phyloP scores from a whole-genome alignment of 495 filamentous ascomycete genomes.

The Mytilinidion resinicola region DNA sequence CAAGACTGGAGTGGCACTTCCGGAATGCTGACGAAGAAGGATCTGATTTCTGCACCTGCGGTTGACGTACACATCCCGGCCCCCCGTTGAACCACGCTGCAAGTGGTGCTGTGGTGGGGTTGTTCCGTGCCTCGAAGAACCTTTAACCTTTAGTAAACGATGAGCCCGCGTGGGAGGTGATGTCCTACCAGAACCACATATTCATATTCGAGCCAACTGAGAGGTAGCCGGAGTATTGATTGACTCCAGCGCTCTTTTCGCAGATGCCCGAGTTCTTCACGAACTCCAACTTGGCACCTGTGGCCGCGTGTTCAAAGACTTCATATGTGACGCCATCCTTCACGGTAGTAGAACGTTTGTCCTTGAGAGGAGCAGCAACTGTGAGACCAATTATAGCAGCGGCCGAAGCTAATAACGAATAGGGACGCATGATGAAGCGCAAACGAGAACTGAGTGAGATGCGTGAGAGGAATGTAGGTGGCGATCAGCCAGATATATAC shows the following conservation, averaged over 20 bases:
- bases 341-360: slow-evolving; percentile 42
- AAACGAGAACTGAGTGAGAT: background rate
- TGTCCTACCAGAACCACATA: slow-evolving; percentile 48
- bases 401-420: slow-evolving; percentile 9
- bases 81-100: slow-evolving; percentile 55
- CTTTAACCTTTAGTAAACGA: slow-evolving; percentile 10
- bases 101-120: slow-evolving; percentile 45
- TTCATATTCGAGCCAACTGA: slow-evolving; percentile 47
- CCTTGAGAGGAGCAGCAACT: slow-evolving; percentile 31
- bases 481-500: background rate
- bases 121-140: slow-evolving; percentile 48
- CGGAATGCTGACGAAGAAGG: no score
- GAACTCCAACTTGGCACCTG: slow-evolving; percentile 46
- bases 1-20: no score
- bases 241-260: slow-evolving; percentile 39
- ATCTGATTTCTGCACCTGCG: background rate
- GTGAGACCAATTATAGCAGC: slow-evolving; percentile 18
- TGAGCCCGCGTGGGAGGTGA: background rate
- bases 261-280: slow-evolving; percentile 46
- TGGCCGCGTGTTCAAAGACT: slow-evolving; percentile 49
- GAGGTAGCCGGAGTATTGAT: slow-evolving; percentile 53
- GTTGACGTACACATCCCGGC: slow-evolving; percentile 40
- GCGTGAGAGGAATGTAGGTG: background rate
- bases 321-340: slow-evolving; percentile 34
- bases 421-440: background rate